Base-by-base conservation (phyloP, 2,329 filamentous ascomycete species). In the Claviceps sp. region DNA sequence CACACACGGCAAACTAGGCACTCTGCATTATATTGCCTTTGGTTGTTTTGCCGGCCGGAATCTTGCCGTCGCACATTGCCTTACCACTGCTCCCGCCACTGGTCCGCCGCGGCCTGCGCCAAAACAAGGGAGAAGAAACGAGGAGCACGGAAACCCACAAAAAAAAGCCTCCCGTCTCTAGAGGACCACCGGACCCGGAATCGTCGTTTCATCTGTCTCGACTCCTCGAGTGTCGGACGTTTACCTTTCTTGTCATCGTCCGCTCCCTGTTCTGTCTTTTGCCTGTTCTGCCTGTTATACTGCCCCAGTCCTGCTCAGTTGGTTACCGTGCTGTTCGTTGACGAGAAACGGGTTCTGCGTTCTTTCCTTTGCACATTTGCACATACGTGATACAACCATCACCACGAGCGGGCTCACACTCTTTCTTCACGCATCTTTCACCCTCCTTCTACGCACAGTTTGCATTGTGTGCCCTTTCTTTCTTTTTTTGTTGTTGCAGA, bases 101-200 rank as follows among this genome's bases (percentile, higher is more conserved):
- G 49, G 47, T 49, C 49, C 49, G 49, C 20, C 41, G 20, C 44
- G 40, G 45, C 45, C 41, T 47, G 20, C 40, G 34, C 38, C 44
- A 48, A 40, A 48, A 47, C 52, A 48, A 13, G 48, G 43, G n/a
- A 34, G 30, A 41, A 49, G 38, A 20, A 24, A 11, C 7, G 2
- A 48, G 42, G 42, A 24, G 42, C 20, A 34, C 30, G 30, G 4
- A n/a, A 42, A 8, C 4, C 42, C 48, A 37, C 48, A 50, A 37
- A 45, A 50, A 34, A 18, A 26, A 34, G 30, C 45, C 45, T 26
- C 24, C 24, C 43, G 43, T 24, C 22, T 22, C 20, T 18, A 16
- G 5, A 43, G 14, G 43, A 45, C 43, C 43, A 45, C 42, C 22
- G 42, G 18, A 44, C 20, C 22, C 20, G 42, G 20, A 26, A 44